A percentile compares a stretch with the other conserved stretches of the same genome.
Conservation (phyloP, 1,284 basidiomycete species). For the Mycosarcoma mackinlayi region DNA sequence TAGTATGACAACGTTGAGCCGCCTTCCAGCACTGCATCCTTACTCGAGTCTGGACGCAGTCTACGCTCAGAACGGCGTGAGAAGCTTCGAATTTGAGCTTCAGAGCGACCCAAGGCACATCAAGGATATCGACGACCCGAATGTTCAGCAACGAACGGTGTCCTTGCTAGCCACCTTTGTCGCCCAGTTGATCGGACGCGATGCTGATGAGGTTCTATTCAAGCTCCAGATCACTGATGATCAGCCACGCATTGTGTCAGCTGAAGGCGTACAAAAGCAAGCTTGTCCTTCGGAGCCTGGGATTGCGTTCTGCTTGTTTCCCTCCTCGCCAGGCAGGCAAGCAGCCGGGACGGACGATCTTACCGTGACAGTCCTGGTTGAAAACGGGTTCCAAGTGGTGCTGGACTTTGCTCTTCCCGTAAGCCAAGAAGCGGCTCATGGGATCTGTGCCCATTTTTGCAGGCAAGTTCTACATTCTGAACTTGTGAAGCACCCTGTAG, state of each 20-base stretch:
- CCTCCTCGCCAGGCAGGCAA: background rate
- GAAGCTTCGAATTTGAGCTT: background rate
- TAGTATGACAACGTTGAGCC: constrained; percentile 5
- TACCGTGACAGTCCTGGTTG: background rate
- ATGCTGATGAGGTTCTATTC: constrained; percentile 11
- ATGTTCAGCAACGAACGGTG: background rate
- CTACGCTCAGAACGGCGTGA: background rate
- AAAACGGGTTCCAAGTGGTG: background rate
- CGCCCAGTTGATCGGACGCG: constrained; percentile 6
- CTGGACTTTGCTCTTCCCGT: constrained; percentile 4
- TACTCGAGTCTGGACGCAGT: background rate
- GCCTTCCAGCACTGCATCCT: constrained; percentile 16
- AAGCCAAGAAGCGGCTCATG: background rate
- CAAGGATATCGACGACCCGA: background rate
- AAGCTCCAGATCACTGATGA: background rate
- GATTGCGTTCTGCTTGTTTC: background rate
- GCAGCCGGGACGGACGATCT: background rate
- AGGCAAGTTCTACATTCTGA: background rate
- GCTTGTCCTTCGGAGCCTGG: background rate
- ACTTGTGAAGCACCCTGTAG: background rate
- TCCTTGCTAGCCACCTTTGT: constrained; percentile 5
- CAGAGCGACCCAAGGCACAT: background rate
- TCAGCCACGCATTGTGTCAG: background rate
- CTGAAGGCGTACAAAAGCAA: background rate
- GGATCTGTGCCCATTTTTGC: constrained; percentile 6